Percentiles rank a stretch among this genome's conserved stretches.
These are phyloP conservation scores for Aspergillus diversus DNA, from an alignment of 495 filamentous ascomycete species.

Conservation along the genomic window DNA sequence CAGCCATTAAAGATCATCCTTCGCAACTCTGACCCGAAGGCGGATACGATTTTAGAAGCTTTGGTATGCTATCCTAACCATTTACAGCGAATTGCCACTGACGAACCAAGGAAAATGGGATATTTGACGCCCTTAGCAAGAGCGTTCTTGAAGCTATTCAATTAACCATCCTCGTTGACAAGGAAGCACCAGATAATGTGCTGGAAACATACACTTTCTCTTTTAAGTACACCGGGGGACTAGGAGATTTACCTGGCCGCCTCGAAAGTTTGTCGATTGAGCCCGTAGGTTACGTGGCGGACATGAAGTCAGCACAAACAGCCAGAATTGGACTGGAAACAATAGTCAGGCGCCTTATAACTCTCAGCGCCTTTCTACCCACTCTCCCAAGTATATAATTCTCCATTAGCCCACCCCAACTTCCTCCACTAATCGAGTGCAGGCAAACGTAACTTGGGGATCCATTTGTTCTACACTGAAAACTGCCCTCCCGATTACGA, in stretches of 20 bases:
- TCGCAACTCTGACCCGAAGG: constrained; percentile 36
- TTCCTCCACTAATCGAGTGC: not conserved
- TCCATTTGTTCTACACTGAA: constrained; percentile 53
- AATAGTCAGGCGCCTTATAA: constrained; percentile 43
- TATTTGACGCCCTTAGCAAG: constrained; percentile 47
- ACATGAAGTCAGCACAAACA: constrained; percentile 38
- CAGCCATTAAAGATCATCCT: constrained; percentile 40
- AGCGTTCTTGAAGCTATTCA: constrained; percentile 47
- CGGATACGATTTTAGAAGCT: constrained; percentile 47
- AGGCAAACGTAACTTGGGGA: constrained; percentile 45
- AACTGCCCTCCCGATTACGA: constrained; percentile 42
- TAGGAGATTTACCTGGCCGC: constrained; percentile 23
- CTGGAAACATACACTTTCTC: constrained; percentile 57
- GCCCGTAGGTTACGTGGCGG: constrained; percentile 36
- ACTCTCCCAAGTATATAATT: constrained; percentile 44
- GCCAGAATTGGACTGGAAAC: constrained; percentile 40
- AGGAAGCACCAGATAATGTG: constrained; percentile 38
- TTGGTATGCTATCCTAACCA: constrained; percentile 35
- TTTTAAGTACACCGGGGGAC: constrained; percentile 44
- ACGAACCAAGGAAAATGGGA: constrained; percentile 46
- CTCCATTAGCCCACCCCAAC: not conserved
- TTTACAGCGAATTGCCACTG: not conserved
- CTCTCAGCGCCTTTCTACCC: constrained; percentile 42
- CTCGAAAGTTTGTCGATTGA: constrained; percentile 40
- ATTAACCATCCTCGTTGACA: constrained; percentile 48